Percentiles rank a stretch among this genome's conserved stretches.
Conservation (phyloP, 129 eudicot species). For the Flaveria bidentis region DNA sequence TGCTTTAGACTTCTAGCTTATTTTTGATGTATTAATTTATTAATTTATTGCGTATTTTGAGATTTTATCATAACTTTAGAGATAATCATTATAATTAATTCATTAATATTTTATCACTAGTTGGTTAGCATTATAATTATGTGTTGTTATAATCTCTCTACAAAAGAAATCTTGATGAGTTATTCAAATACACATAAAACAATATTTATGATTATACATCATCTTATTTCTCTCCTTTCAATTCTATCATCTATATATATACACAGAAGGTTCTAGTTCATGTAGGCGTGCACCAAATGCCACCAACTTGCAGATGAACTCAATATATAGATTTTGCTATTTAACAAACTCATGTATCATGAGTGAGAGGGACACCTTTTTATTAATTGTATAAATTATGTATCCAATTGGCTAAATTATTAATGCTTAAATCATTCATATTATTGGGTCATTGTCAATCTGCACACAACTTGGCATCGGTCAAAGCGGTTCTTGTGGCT, state of each 20-base stretch:
- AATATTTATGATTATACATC: too few species aligned
- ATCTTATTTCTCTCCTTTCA: too few species aligned
- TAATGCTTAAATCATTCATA: slow-evolving; percentile 16
- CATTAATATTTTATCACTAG: too few species aligned
- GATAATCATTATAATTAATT: too few species aligned
- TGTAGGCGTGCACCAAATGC: background rate
- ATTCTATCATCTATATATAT: background rate
- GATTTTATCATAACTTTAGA: too few species aligned
- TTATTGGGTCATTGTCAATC: slow-evolving; percentile 22
- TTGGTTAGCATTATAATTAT: too few species aligned
- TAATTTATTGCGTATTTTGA: too few species aligned
- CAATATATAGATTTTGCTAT: slow-evolving; percentile 7
- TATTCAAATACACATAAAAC: too few species aligned
- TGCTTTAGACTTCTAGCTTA: too few species aligned
- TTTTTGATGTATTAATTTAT: too few species aligned
- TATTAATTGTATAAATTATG: background rate
- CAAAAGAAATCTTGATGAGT: too few species aligned
- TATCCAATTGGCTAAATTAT: slow-evolving; percentile 26
- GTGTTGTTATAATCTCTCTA: too few species aligned
- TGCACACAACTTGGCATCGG: slow-evolving; percentile 38
- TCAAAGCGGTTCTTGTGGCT: slow-evolving; percentile 36
- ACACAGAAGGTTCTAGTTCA: background rate
- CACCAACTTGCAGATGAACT: slow-evolving; percentile 19
- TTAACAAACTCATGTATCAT: slow-evolving; percentile 17
- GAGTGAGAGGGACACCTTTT: background rate